Evolutionary conservation across 305 asterid genomes (phyloP).

Genomic region (Fraxinus angustifolia): DNA sequence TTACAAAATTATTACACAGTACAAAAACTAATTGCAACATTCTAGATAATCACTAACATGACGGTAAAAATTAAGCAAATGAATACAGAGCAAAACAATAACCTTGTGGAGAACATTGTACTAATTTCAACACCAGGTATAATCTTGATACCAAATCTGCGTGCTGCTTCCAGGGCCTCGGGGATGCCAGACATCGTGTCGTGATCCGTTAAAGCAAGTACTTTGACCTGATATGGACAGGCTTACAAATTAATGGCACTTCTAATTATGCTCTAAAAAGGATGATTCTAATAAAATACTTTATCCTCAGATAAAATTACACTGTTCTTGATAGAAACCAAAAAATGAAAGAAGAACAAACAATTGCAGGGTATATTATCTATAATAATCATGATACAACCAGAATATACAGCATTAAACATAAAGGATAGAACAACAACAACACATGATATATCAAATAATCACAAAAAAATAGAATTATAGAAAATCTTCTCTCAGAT

Average conservation of each 20-base stretch:
- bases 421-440: background rate
- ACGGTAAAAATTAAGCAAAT: background rate
- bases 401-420: background rate
- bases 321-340: background rate
- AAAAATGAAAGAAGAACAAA: background rate
- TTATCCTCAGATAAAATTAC: background rate
- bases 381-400: background rate
- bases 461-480: background rate
- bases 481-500: background rate
- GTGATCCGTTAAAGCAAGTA: slow-evolving; percentile 90
- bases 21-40: background rate
- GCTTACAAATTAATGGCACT: slow-evolving; percentile 22
- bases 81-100: slow-evolving; percentile 4
- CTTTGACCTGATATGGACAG: slow-evolving; percentile 82
- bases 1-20: slow-evolving; percentile 3
- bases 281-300: background rate
- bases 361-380: background rate
- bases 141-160: slow-evolving; percentile 80
- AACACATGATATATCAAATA: background rate
- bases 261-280: background rate
- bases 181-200: slow-evolving; percentile 91
- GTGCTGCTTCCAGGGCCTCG: slow-evolving; percentile 88
- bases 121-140: slow-evolving; percentile 96
- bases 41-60: background rate
- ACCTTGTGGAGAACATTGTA: slow-evolving; percentile 85